These are phyloP conservation scores for Gnetum montanum DNA, from an alignment of 75 land plant genomes.

Conservation along the genomic window DNA sequence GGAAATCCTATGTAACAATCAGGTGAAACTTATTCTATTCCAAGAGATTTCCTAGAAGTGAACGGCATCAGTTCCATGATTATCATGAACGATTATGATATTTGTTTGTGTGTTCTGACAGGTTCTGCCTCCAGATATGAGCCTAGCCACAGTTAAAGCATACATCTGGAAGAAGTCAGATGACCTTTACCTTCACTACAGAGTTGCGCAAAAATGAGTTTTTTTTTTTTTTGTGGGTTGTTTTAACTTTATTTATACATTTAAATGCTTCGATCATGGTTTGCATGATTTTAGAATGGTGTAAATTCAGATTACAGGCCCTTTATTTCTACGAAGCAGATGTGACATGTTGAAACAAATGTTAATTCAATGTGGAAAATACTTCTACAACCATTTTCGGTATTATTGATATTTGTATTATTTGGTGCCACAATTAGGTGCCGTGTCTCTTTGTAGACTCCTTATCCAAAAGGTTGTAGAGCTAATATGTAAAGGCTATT, in stretches of 20 bases:
- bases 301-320: not conserved
- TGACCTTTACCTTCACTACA: constrained; percentile 76
- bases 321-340: not conserved
- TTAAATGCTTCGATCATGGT: constrained; percentile 4
- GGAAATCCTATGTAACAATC: constrained; percentile 88
- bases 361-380: not conserved
- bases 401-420: constrained; percentile 3
- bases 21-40: constrained; percentile 40
- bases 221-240: not conserved
- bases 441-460: constrained; percentile 5
- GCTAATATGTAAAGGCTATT: constrained; percentile 10
- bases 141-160: constrained; percentile 80
- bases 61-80: not conserved
- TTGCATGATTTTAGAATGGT: constrained; percentile 2
- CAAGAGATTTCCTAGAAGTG: not conserved
- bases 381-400: not conserved
- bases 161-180: constrained; percentile 96
- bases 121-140: constrained; percentile 84
- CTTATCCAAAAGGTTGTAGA: not conserved
- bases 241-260: not conserved
- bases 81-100: constrained; percentile 1
- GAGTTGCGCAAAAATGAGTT: constrained; percentile 32
- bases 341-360: not conserved
- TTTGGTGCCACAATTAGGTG: constrained; percentile 1
- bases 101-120: constrained; percentile 7